Conservation (phyloP, 257 asterid species). For the Jacaranda mimosifolia region DNA sequence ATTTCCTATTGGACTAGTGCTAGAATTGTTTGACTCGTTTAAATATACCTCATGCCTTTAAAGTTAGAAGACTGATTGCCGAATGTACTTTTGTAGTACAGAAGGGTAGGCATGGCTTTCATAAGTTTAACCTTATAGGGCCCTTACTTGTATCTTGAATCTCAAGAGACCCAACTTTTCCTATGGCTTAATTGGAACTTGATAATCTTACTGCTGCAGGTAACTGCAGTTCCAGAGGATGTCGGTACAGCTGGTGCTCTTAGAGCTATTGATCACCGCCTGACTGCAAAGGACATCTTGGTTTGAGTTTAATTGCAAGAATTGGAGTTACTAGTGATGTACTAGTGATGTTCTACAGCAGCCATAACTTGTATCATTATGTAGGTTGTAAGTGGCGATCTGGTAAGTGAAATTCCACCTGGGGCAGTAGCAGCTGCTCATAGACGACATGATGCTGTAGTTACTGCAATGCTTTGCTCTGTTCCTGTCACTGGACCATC, state of each 20-base stretch:
- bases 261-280: conserved; percentile 85
- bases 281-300: conserved; percentile 88
- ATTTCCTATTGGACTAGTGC: conserved; percentile 20
- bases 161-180: neutral
- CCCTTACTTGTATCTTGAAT: conserved; percentile 26
- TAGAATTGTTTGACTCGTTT: conserved; percentile 20
- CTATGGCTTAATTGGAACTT: conserved; percentile 21
- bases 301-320: conserved; percentile 48
- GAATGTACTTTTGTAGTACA: neutral
- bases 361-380: conserved; percentile 40
- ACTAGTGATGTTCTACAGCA: conserved; percentile 24
- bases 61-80: conserved; percentile 16
- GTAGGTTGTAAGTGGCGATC: conserved; percentile 97
- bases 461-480: conserved; percentile 95
- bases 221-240: conserved; percentile 92
- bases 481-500: conserved; percentile 87
- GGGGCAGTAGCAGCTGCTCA: conserved; percentile 98
- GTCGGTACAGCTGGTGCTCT: conserved; percentile 98
- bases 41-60: conserved; percentile 10
- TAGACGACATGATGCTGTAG: conserved; percentile 92
- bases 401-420: conserved; percentile 88
- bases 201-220: conserved; percentile 61
- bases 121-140: conserved; percentile 17
- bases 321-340: conserved; percentile 29
- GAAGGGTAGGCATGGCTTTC: conserved; percentile 15